Evolutionary conservation across 2,329 filamentous ascomycete species (phyloP), one percentile per base, ranked within the genome.

Genomic region (Helotiales sp.): DNA sequence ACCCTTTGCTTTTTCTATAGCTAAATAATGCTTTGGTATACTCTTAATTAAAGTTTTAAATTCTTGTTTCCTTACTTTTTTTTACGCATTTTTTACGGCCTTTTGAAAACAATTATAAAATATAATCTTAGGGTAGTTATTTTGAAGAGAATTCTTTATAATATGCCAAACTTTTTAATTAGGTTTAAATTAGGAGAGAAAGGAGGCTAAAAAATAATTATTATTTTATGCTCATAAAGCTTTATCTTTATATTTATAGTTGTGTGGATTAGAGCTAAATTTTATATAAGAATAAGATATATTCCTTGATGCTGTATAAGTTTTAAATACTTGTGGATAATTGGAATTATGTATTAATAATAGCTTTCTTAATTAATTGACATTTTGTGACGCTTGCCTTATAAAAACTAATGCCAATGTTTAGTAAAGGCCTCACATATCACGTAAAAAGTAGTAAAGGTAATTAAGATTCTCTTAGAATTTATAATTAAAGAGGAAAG

Each of bases 121-220:
- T 49, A 65, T 62, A 32, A 22, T 58, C n/a, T 68, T 37, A 50
- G 55, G 49, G 57, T 61, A 66, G 40, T 61, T 57, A 32, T 66
- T 55, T 24, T 66, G 30, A 28, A 69, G 45, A 34, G 61, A 64
- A 20, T 66, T 64, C 57, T 69, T 69, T 45, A 69, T 69, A n/a
- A 64, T 64, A 64, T 69, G 49, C 67, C 57, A 67, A 1, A 68
- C 57, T 26, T 65, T 40, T 68, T 58, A 45, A 68, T 67, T 32
- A 40, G 62, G 15, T 61, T 65, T 37, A 68, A 47, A 49, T 68
- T 58, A 45, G 54, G 60, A 52, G 67, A 69, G 26, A 55, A 69
- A 43, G 60, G 64, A 55, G 67, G 67, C 67, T 55, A 69, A 32
- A 55, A 66, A 17, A 69, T 64, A 8, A 66, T 52, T 7, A 62